Conservation (phyloP, 352 stramenopile species). For the Phytophthora citricola region DNA sequence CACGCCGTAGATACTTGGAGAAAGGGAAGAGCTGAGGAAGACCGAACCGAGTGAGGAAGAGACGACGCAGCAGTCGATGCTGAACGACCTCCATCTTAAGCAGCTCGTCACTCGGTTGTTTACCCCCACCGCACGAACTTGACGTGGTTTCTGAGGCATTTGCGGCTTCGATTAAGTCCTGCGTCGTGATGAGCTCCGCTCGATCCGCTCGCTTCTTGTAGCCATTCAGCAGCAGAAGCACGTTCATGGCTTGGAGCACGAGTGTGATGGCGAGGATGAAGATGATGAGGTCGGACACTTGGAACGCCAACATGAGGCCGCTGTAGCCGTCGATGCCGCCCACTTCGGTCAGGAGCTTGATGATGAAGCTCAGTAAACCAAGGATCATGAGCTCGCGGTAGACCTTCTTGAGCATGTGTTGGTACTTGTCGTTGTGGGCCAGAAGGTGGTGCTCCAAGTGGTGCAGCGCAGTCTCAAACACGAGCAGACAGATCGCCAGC, state of each 20-base stretch:
- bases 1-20: constrained; percentile 72
- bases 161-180: constrained; percentile 40
- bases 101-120: not conserved
- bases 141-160: not conserved
- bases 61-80: constrained; percentile 46
- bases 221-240: constrained; percentile 45
- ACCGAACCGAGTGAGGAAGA: constrained; percentile 48
- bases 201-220: constrained; percentile 47
- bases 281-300: constrained; percentile 60
- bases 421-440: constrained; percentile 56
- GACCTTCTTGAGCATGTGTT: constrained; percentile 68
- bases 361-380: constrained; percentile 50
- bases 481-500: constrained; percentile 48
- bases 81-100: constrained; percentile 30
- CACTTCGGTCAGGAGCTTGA: constrained; percentile 58
- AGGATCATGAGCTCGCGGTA: constrained; percentile 73
- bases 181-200: constrained; percentile 49
- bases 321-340: constrained; percentile 37
- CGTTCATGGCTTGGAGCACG: constrained; percentile 48
- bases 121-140: constrained; percentile 5
- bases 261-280: constrained; percentile 61
- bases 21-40: constrained; percentile 66
- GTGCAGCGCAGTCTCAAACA: constrained; percentile 53
- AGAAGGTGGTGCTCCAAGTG: constrained; percentile 18
- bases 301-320: constrained; percentile 45